Percentiles rank a stretch among this genome's conserved stretches.
Evolutionary conservation across 108 stramenopile genomes (phyloP).

Genomic region (Fragilaria radians): DNA sequence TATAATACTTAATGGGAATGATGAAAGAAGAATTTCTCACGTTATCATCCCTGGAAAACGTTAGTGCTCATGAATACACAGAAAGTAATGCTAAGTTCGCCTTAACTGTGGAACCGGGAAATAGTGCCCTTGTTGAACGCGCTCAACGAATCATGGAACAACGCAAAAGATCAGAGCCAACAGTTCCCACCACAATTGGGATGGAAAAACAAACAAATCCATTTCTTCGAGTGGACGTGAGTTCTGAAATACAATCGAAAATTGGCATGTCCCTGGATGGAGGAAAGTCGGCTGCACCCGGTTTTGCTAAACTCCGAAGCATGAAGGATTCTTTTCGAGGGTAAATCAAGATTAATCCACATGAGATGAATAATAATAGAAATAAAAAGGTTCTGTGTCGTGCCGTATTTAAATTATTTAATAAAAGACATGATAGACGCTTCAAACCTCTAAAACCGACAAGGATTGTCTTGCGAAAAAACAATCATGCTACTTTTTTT

Average conservation of each 20-base stretch:
- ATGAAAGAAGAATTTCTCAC: no score
- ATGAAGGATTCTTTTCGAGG: constrained; percentile 65
- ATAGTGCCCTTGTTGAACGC: constrained; percentile 42
- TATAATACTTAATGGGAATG: no score
- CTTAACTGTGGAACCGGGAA: constrained; percentile 68
- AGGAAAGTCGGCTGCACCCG: constrained; percentile 34
- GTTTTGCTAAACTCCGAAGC: constrained; percentile 56
- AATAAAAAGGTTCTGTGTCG: no score
- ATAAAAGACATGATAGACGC: no score
- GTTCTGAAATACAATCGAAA: constrained; percentile 57
- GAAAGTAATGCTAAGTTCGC: constrained; percentile 71
- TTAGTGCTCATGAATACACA: constrained; percentile 82
- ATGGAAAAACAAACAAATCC: constrained; percentile 76
- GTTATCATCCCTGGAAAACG: background rate
- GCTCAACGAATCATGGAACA: constrained; percentile 40
- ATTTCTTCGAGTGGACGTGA: constrained; percentile 68
- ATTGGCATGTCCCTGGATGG: constrained; percentile 44
- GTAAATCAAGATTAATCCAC: no score
- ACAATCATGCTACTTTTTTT: no score
- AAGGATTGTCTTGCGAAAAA: no score
- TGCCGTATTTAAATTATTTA: no score
- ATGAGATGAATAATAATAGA: no score
- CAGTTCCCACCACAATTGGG: constrained; percentile 64
- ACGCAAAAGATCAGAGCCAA: constrained; percentile 53
- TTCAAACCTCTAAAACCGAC: no score